Evolutionary conservation across 768 basidiomycete species (phyloP).

Genomic region (Termitomyces sp.): DNA sequence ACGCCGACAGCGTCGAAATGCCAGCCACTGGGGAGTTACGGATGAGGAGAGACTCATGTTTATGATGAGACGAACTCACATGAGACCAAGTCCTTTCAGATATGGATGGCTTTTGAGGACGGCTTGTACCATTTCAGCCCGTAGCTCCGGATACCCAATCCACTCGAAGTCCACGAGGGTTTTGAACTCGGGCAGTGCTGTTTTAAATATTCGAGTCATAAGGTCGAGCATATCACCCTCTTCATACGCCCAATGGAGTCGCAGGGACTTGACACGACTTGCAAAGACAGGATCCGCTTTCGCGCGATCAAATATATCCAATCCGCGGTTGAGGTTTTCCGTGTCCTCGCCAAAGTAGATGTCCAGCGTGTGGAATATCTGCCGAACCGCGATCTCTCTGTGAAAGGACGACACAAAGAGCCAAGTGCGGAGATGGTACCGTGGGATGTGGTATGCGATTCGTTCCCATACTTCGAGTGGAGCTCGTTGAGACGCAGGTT

Average conservation of each 20-base stretch:
- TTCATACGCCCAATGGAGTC: slow-evolving; percentile 67
- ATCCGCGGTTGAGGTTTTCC: slow-evolving; percentile 52
- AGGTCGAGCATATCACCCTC: slow-evolving; percentile 59
- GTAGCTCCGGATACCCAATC: slow-evolving; percentile 73
- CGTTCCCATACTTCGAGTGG: slow-evolving; percentile 67
- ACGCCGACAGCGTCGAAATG: slow-evolving; percentile 71
- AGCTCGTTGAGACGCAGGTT: slow-evolving; percentile 55
- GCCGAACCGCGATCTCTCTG: slow-evolving; percentile 56
- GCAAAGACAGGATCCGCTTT: slow-evolving; percentile 61
- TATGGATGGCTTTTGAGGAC: slow-evolving; percentile 49
- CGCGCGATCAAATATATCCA: slow-evolving; percentile 65
- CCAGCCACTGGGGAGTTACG: slow-evolving; percentile 44
- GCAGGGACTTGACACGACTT: slow-evolving; percentile 48
- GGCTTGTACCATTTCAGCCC: slow-evolving; percentile 59
- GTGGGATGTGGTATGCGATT: slow-evolving; percentile 56
- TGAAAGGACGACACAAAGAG: slow-evolving; percentile 61
- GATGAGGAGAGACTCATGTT: not conserved
- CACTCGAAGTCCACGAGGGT: slow-evolving; percentile 62
- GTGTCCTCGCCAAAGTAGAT: slow-evolving; percentile 64
- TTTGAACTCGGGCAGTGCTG: slow-evolving; percentile 58
- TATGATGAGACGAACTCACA: slow-evolving; percentile 28
- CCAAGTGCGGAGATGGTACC: slow-evolving; percentile 66
- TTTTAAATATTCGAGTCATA: slow-evolving; percentile 50
- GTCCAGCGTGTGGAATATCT: slow-evolving; percentile 64
- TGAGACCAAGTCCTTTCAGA: slow-evolving; percentile 52